Percentiles rank a stretch among this genome's conserved stretches.
Evolutionary conservation across 768 basidiomycete genomes (phyloP).

Genomic region (Tubosaeta brunneosetosa): DNA sequence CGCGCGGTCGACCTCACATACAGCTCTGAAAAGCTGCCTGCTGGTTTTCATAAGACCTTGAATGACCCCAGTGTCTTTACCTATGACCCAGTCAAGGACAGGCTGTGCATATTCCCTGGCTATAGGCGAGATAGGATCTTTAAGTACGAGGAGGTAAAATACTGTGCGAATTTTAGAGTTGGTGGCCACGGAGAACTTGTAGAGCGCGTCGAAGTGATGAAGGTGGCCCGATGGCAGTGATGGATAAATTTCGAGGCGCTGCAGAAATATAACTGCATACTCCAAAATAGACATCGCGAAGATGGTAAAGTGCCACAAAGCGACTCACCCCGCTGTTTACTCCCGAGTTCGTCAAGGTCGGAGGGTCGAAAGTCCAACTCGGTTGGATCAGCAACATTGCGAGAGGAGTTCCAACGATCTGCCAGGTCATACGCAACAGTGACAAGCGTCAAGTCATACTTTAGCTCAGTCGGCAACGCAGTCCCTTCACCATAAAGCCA

Average conservation of each 20-base stretch:
- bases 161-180: constrained; percentile 51
- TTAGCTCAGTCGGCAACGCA: constrained; percentile 43
- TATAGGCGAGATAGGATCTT: constrained; percentile 30
- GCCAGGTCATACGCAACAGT: constrained; percentile 49
- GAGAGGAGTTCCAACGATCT: constrained; percentile 48
- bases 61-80: constrained; percentile 37
- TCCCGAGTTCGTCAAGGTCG: constrained; percentile 45
- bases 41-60: constrained; percentile 57
- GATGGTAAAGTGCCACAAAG: not conserved
- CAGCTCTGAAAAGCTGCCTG: constrained; percentile 40
- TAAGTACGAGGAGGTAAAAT: constrained; percentile 48
- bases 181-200: constrained; percentile 37
- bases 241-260: constrained; percentile 41
- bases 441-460: constrained; percentile 53
- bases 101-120: constrained; percentile 30
- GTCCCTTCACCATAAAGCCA: constrained; percentile 58
- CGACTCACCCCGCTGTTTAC: constrained; percentile 45
- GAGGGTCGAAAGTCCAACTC: constrained; percentile 38
- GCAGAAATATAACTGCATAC: constrained; percentile 49
- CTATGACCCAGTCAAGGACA: constrained; percentile 45
- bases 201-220: constrained; percentile 39
- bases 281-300: not conserved
- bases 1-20: constrained; percentile 32
- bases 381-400: constrained; percentile 30
- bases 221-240: constrained; percentile 43